Conservation (phyloP, 169 alveolate species). For the Cytauxzoon felis region DNA sequence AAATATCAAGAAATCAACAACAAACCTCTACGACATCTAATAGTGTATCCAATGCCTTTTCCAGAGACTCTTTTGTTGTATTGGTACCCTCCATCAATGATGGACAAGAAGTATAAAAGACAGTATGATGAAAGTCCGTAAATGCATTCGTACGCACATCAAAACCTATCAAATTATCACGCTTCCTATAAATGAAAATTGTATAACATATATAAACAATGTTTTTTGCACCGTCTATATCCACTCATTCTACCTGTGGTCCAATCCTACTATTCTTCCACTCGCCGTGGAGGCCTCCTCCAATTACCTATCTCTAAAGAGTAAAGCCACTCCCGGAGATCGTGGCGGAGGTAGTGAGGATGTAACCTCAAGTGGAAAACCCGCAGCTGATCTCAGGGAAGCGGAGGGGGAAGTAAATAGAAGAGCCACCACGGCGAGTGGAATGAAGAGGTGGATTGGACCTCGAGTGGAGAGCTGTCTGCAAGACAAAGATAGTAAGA, state of each 20-base stretch:
- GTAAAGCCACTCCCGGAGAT: no score
- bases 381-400: no score
- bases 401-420: no score
- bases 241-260: not conserved
- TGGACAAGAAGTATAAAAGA: constrained; percentile 75
- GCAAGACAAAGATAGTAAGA: no score
- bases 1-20: not conserved
- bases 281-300: no score
- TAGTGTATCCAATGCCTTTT: constrained; percentile 34
- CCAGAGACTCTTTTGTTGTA: constrained; percentile 8
- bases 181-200: constrained; percentile 51
- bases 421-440: no score
- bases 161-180: constrained; percentile 45
- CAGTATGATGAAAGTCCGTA: constrained; percentile 84
- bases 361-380: no score
- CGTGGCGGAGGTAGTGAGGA: no score
- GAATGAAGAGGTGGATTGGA: no score
- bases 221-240: not conserved
- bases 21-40: constrained; percentile 50
- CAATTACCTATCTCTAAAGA: no score
- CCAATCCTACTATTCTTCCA: no score
- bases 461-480: no score
- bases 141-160: constrained; percentile 79
- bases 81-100: constrained; percentile 23
- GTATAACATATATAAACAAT: constrained; percentile 13